Percentiles rank a stretch among this genome's conserved stretches.
Evolutionary conservation across 257 asterid species (phyloP).

Genomic region (Nicotiana tomentosiformis): DNA sequence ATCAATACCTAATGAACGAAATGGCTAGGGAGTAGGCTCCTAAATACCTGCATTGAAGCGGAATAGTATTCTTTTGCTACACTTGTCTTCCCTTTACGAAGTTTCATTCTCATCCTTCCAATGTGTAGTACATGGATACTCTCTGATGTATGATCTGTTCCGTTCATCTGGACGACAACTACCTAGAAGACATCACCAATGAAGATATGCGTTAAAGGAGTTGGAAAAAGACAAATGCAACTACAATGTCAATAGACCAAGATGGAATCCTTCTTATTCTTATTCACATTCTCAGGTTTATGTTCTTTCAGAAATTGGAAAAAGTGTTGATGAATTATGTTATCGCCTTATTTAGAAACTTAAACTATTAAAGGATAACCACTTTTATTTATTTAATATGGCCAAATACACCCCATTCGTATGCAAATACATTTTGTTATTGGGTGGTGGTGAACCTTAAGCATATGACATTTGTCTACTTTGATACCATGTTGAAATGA

Average conservation of each 20-base stretch:
- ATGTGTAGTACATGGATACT: conserved; percentile 75
- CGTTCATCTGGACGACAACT: conserved; percentile 72
- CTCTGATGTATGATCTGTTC: conserved; percentile 50
- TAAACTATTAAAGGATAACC: background rate
- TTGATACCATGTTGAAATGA: background rate
- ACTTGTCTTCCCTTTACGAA: conserved; percentile 63
- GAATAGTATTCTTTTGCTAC: conserved; percentile 77
- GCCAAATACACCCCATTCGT: background rate
- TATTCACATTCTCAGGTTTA: background rate
- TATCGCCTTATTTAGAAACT: background rate
- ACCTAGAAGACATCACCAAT: conserved; percentile 41
- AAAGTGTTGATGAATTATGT: background rate
- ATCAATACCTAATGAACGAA: background rate
- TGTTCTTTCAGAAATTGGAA: background rate
- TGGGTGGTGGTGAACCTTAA: background rate
- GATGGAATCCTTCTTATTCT: background rate
- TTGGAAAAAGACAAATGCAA: background rate
- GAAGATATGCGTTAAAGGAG: background rate
- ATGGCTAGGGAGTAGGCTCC: background rate
- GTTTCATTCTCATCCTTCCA: conserved; percentile 91
- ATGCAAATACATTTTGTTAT: background rate
- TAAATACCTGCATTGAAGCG: conserved; percentile 78
- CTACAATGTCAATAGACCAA: background rate
- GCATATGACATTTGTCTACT: background rate
- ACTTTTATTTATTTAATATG: background rate